These are phyloP conservation scores for Phytophthora pinifolia DNA, from an alignment of 352 stramenopile genomes.

Conservation along the genomic window DNA sequence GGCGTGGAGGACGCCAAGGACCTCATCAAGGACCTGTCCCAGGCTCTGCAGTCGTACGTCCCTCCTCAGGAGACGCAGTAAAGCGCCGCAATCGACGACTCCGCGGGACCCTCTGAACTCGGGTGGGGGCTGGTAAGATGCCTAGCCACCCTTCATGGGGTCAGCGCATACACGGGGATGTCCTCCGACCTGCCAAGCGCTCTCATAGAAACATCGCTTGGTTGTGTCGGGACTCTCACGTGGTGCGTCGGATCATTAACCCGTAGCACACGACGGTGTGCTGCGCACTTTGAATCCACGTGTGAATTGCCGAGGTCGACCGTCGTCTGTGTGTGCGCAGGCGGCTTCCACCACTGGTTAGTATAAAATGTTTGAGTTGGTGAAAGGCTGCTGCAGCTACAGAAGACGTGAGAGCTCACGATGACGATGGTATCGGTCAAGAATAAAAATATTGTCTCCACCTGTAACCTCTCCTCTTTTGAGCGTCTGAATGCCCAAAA, in stretches of 20 bases:
- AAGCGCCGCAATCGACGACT: slow-evolving; percentile 9
- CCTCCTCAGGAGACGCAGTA: slow-evolving; percentile 25
- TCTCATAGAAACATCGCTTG: slow-evolving; percentile 25
- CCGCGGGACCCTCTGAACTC: slow-evolving; percentile 35
- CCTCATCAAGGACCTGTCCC: slow-evolving; percentile 93
- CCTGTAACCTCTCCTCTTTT: not conserved
- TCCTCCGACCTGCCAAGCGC: slow-evolving; percentile 7
- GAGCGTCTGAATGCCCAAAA: too few species aligned
- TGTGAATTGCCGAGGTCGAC: slow-evolving; percentile 19
- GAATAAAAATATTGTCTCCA: slow-evolving; percentile 21
- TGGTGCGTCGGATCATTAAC: slow-evolving; percentile 29
- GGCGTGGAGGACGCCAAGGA: slow-evolving; percentile 95
- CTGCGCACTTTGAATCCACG: slow-evolving; percentile 38
- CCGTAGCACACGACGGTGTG: slow-evolving; percentile 33
- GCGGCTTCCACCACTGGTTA: slow-evolving; percentile 15
- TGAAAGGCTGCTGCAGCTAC: slow-evolving; percentile 2
- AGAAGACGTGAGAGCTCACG: not conserved
- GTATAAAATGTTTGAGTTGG: slow-evolving; percentile 19
- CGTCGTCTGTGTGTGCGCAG: not conserved
- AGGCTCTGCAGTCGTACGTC: slow-evolving; percentile 86
- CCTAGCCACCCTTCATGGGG: slow-evolving; percentile 35
- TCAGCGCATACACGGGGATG: slow-evolving; percentile 17
- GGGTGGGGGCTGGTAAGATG: slow-evolving; percentile 29
- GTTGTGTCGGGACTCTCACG: slow-evolving; percentile 19
- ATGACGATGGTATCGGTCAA: slow-evolving; percentile 13